Percentiles rank a stretch among this genome's conserved stretches.
Conservation (phyloP, 805 yeast genomes). For the Cyberlindnera nakhonratchasimensis region DNA sequence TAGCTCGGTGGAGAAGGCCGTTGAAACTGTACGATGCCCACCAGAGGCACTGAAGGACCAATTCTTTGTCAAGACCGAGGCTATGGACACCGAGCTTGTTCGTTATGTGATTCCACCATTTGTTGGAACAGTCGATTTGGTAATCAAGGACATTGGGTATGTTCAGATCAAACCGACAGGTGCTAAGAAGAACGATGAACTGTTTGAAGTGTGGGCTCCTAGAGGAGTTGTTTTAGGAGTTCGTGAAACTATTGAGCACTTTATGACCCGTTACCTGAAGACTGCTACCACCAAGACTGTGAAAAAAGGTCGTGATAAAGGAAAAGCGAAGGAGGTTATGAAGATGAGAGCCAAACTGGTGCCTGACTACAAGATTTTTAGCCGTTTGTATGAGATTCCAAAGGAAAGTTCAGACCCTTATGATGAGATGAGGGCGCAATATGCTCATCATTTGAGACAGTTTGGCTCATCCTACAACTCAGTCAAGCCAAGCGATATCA, state of each 20-base stretch:
- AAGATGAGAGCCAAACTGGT: conserved; percentile 22
- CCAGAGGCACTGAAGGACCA: conserved; percentile 28
- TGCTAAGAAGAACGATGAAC: conserved; percentile 29
- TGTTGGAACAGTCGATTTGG: conserved; percentile 60
- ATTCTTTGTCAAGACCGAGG: conserved; percentile 29
- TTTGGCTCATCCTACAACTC: conserved; percentile 20
- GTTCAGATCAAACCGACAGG: conserved; percentile 62
- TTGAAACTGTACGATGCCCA: conserved; percentile 27
- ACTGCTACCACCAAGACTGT: conserved; percentile 29
- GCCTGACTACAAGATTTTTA: conserved; percentile 26
- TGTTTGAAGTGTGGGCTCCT: conserved; percentile 53
- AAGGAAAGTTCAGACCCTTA: conserved; percentile 24
- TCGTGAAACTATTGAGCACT: conserved; percentile 48
- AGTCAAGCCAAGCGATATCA: conserved; percentile 20
- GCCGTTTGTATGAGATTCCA: conserved; percentile 26
- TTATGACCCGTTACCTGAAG: conserved; percentile 30
- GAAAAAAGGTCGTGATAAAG: conserved; percentile 12
- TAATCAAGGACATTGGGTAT: conserved; percentile 62
- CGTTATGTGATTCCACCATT: conserved; percentile 68
- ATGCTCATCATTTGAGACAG: conserved; percentile 22
- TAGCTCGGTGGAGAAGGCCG: conserved; percentile 32
- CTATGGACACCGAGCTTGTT: conserved; percentile 31
- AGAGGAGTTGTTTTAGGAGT: conserved; percentile 49
- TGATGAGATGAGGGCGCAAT: conserved; percentile 30
- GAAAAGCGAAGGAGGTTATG: conserved; percentile 14